Conservation (phyloP, 257 asterid genomes). For the Solanum clarkiae region DNA sequence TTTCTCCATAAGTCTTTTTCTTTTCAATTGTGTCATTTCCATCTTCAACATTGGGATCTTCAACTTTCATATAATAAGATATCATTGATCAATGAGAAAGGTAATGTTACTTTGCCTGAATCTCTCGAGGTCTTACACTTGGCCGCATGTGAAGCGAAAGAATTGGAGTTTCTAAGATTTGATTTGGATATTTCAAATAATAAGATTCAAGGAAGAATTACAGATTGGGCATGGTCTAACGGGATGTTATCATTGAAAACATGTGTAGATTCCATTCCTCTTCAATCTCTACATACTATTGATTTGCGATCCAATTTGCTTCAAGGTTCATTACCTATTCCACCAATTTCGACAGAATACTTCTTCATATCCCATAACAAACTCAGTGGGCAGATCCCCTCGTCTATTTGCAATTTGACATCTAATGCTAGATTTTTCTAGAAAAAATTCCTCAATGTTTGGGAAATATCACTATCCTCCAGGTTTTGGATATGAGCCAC, state of each 20-base stretch:
- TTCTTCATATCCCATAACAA: not conserved
- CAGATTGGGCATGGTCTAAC: too few relatives aligned
- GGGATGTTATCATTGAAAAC: not conserved
- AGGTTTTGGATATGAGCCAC: not conserved
- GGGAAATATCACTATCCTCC: not conserved
- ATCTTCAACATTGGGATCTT: too few relatives aligned
- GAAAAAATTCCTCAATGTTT: not conserved
- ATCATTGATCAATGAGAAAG: not conserved
- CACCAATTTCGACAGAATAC: not conserved
- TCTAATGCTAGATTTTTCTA: not conserved
- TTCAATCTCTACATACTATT: not conserved
- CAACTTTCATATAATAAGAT: not conserved
- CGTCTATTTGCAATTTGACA: not conserved
- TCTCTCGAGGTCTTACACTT: fast-evolving
- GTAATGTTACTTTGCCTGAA: not conserved
- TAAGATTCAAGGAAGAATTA: too few relatives aligned
- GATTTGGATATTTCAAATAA: not conserved
- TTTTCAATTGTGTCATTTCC: too few relatives aligned
- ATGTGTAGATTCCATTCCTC: too few relatives aligned
- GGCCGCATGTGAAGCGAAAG: not conserved
- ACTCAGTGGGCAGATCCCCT: slow-evolving; percentile 3
- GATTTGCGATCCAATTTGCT: not conserved
- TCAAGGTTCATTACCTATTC: not conserved
- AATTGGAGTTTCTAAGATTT: not conserved
- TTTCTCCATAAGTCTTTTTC: too few relatives aligned